These are phyloP conservation scores for Mucor velutinosus DNA, from an alignment of 371 early-diverging fungal genomes.

Conservation along the genomic window DNA sequence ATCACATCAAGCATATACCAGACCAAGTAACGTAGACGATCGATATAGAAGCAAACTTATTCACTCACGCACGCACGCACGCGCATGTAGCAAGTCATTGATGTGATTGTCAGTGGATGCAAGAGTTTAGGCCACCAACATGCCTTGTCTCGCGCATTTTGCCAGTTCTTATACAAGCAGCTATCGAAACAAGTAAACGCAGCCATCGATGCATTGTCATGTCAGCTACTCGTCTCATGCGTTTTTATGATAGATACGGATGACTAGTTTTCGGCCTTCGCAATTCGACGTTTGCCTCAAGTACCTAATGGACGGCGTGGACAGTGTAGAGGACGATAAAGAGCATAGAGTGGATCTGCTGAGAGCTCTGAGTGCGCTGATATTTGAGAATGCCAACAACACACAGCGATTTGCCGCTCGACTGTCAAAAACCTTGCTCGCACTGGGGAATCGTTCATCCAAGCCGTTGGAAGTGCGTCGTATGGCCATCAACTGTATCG, in stretches of 20 bases:
- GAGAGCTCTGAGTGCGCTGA: conserved; percentile 48
- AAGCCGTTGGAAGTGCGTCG: conserved; percentile 53
- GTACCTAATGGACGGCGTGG: conserved; percentile 40
- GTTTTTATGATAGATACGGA: conserved; percentile 30
- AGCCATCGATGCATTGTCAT: neutral
- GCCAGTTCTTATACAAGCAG: conserved; percentile 47
- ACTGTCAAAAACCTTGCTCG: conserved; percentile 31
- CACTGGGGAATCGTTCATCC: conserved; percentile 31
- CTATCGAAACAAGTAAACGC: conserved; percentile 44
- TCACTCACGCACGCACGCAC: neutral
- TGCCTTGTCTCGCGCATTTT: conserved; percentile 40
- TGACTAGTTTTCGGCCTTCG: conserved; percentile 32
- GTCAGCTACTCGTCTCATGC: neutral
- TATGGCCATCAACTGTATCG: conserved; percentile 68
- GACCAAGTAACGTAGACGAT: conserved; percentile 14
- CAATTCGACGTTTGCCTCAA: conserved; percentile 38
- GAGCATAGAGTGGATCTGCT: conserved; percentile 44
- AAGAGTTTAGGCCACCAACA: conserved; percentile 28
- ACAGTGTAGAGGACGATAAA: conserved; percentile 11
- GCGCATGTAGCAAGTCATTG: conserved; percentile 37
- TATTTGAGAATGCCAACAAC: conserved; percentile 49
- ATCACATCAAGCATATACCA: conserved; percentile 18
- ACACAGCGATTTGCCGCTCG: conserved; percentile 31
- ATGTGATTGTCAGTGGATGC: conserved; percentile 46
- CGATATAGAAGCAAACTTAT: neutral